phyloP scores from a whole-genome alignment of 768 basidiomycete species.

The Tulasnella sp. region DNA sequence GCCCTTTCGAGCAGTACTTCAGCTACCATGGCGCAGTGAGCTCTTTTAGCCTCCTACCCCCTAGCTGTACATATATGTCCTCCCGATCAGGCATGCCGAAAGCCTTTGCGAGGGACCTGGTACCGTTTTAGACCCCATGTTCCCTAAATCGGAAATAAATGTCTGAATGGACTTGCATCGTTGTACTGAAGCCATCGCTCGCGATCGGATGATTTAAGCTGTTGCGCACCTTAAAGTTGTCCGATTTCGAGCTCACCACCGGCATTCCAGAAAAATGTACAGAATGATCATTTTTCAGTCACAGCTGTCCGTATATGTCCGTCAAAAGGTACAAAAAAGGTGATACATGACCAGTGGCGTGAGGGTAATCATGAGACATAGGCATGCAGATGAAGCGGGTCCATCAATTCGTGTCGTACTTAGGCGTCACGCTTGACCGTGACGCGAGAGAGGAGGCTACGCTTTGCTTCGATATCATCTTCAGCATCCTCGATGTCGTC shows the following conservation, averaged over 20 bases:
- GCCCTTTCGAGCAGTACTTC: constrained; percentile 43
- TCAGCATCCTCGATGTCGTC: too few relatives aligned
- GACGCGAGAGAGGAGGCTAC: too few relatives aligned
- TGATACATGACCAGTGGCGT: background rate
- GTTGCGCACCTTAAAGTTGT: too few relatives aligned
- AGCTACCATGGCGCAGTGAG: constrained; percentile 63
- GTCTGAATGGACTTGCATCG: background rate
- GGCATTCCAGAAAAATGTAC: background rate
- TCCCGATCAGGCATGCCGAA: constrained; percentile 54
- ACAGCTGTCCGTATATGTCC: background rate
- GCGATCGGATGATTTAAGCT: constrained; percentile 55
- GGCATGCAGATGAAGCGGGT: background rate
- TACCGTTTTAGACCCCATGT: constrained; percentile 37
- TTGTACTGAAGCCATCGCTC: constrained; percentile 59
- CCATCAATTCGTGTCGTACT: too few relatives aligned
- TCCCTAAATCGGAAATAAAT: background rate
- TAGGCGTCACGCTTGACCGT: too few relatives aligned
- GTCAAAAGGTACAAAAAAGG: background rate
- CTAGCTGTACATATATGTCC: too few relatives aligned
- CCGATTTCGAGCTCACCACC: too few relatives aligned
- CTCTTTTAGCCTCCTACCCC: background rate
- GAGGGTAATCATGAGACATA: background rate
- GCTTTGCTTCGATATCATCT: too few relatives aligned
- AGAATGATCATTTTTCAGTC: background rate
- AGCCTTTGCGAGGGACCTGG: constrained; percentile 69